Percentiles rank a stretch among this genome's conserved stretches.
phyloP scores from a whole-genome alignment of 2,329 filamentous ascomycete species.

The Keithomyces neogunnii region DNA sequence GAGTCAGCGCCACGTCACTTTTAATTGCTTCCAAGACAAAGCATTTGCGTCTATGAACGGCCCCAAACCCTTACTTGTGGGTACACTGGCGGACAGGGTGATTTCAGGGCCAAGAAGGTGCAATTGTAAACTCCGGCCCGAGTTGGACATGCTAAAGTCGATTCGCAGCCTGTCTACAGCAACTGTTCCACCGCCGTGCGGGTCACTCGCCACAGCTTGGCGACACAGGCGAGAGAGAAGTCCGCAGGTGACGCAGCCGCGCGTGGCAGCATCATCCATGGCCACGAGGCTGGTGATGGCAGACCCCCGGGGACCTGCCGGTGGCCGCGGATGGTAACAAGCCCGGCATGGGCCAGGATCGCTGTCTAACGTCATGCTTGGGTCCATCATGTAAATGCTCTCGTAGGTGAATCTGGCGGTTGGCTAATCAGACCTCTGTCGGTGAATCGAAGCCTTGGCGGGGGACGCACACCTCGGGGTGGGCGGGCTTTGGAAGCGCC shows the following conservation, averaged over 20 bases:
- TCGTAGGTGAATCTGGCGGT: too few species aligned
- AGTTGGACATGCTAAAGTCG: background rate
- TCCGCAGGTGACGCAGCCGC: constrained; percentile 1
- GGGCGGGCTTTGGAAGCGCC: too few species aligned
- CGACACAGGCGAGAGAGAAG: background rate
- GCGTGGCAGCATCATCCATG: background rate
- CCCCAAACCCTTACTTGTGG: background rate
- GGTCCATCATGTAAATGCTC: background rate
- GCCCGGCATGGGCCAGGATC: background rate
- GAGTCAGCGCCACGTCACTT: too few species aligned
- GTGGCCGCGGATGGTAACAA: constrained; percentile 1
- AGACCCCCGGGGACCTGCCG: background rate
- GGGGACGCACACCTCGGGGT: too few species aligned
- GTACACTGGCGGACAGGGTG: background rate
- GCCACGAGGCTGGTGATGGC: background rate
- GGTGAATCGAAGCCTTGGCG: too few species aligned
- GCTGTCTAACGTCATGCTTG: background rate
- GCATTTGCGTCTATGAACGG: background rate
- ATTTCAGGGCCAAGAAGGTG: background rate
- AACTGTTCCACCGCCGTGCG: background rate
- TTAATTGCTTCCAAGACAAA: background rate
- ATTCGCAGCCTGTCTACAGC: background rate
- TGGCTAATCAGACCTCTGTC: too few species aligned
- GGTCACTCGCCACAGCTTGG: background rate
- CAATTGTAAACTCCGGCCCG: background rate